phyloP scores from a whole-genome alignment of 306 rosid genomes.

The Ammopiptanthus mongolicus region DNA sequence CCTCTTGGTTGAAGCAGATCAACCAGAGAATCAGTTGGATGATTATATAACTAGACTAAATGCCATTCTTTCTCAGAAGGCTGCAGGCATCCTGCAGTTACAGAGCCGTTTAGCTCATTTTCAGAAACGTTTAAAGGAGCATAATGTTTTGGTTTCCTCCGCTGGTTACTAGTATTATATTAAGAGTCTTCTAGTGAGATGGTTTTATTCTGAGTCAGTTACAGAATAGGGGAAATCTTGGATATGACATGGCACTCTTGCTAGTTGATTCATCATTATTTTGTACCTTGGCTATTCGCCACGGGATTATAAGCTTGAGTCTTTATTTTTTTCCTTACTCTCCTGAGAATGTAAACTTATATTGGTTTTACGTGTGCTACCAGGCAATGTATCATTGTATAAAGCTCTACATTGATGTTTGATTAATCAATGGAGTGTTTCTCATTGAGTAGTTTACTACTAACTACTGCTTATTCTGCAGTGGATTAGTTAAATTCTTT shows the following conservation, averaged over 20 bases:
- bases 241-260: conserved; percentile 8
- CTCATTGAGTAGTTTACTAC: not conserved
- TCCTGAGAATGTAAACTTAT: conserved; percentile 24
- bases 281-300: conserved; percentile 24
- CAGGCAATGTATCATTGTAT: conserved; percentile 38
- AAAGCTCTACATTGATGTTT: conserved; percentile 40
- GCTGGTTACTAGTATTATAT: conserved; percentile 48
- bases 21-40: conserved; percentile 92
- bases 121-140: conserved; percentile 94
- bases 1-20: conserved; percentile 95
- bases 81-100: conserved; percentile 86
- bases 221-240: conserved; percentile 14
- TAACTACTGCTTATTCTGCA: not conserved
- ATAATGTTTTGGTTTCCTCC: conserved; percentile 74
- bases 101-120: conserved; percentile 87
- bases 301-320: conserved; percentile 20
- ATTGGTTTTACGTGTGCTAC: conserved; percentile 31
- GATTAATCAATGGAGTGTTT: conserved; percentile 13
- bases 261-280: conserved; percentile 30
- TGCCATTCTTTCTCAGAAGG: conserved; percentile 92
- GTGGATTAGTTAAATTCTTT: not conserved
- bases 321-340: conserved; percentile 26
- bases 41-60: conserved; percentile 74
- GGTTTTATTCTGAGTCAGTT: conserved; percentile 19
- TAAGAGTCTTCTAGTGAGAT: conserved; percentile 2